Conservation (phyloP, 1,139 yeast genomes). For the Blastobotrys aristatus region DNA sequence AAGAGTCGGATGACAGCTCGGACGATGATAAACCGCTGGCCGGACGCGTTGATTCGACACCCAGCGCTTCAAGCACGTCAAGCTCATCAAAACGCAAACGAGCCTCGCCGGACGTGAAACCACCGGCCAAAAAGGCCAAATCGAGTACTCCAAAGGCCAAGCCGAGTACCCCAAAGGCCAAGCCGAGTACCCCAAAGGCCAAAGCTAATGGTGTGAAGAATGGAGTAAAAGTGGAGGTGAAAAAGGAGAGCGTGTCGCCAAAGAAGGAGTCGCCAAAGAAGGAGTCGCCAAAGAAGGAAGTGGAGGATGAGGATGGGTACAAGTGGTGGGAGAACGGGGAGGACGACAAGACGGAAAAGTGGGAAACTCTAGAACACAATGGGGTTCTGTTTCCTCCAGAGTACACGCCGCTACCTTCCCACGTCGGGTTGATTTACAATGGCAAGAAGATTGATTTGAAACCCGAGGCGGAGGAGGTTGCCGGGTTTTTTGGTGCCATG, state of each 20-base stretch:
- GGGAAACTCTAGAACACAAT: slow-evolving; percentile 81
- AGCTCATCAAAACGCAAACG: not conserved
- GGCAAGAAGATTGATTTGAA: slow-evolving; percentile 72
- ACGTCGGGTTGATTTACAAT: slow-evolving; percentile 69
- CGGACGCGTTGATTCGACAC: not conserved
- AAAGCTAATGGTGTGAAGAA: slow-evolving; percentile 10
- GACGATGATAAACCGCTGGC: slow-evolving; percentile 9
- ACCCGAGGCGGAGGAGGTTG: slow-evolving; percentile 87
- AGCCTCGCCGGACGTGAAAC: not conserved
- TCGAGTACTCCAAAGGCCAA: not conserved
- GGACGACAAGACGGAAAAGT: slow-evolving; percentile 72
- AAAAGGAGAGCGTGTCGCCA: slow-evolving; percentile 6
- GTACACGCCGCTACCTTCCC: slow-evolving; percentile 80
- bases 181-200: slow-evolving; percentile 11
- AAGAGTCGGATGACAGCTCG: not conserved
- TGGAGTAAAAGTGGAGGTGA: slow-evolving; percentile 1
- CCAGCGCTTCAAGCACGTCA: not conserved
- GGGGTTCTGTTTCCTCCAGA: slow-evolving; percentile 94
- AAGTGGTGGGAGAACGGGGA: slow-evolving; percentile 85
- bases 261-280: slow-evolving; percentile 10
- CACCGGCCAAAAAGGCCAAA: not conserved
- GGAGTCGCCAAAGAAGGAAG: slow-evolving; percentile 14
- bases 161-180: slow-evolving; percentile 8
- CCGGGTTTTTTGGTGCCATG: slow-evolving; percentile 90
- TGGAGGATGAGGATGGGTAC: slow-evolving; percentile 56